These are phyloP conservation scores for Aspergillus indologenus DNA, from an alignment of 495 filamentous ascomycete species.

Conservation along the genomic window DNA sequence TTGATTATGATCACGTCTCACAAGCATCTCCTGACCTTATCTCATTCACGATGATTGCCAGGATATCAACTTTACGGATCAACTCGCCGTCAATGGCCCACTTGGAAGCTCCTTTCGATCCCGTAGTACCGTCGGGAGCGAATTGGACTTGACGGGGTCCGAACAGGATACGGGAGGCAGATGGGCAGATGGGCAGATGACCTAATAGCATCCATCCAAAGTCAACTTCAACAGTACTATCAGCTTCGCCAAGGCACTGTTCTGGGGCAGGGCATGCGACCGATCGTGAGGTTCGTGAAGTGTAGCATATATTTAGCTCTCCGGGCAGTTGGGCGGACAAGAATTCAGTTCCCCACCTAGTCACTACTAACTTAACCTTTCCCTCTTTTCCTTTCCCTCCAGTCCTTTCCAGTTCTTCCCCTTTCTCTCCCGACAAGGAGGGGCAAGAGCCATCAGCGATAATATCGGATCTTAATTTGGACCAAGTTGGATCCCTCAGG, in stretches of 20 bases:
- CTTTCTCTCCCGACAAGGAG: constrained; percentile 11
- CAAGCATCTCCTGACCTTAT: background rate
- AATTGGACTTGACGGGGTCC: background rate
- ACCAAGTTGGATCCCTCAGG: constrained; percentile 6
- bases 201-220: background rate
- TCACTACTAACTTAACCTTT: no score
- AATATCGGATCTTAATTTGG: constrained; percentile 16
- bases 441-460: background rate
- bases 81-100: background rate
- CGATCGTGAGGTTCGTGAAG: constrained; percentile 8
- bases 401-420: constrained; percentile 1
- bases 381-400: background rate
- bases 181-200: background rate
- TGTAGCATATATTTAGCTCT: constrained; percentile 14
- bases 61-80: background rate
- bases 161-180: background rate
- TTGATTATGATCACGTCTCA: background rate
- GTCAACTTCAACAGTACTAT: background rate
- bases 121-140: background rate
- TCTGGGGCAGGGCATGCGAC: constrained; percentile 5
- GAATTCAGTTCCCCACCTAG: background rate
- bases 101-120: background rate
- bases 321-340: background rate
- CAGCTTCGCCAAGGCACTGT: background rate
- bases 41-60: background rate